Conservation (phyloP, 2,329 filamentous ascomycete genomes). For the Claviceps sp. region DNA sequence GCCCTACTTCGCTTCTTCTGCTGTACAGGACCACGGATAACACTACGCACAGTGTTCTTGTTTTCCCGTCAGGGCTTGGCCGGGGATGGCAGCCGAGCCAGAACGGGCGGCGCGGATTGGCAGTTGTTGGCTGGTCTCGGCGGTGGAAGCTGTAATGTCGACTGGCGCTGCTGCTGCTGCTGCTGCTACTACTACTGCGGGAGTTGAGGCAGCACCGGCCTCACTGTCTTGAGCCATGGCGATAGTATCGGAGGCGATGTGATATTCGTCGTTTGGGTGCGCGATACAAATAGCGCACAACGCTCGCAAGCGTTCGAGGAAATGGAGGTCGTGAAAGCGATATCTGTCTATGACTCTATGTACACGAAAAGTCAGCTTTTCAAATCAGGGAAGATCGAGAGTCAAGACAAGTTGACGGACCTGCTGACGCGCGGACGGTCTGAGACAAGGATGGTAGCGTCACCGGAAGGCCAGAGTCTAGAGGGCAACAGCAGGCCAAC, state of each 20-base stretch:
- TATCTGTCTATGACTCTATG: background rate
- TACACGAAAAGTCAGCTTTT: background rate
- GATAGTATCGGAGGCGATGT: background rate
- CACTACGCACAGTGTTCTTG: conserved; percentile 78
- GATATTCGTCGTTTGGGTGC: background rate
- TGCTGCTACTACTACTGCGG: background rate
- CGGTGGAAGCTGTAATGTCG: conserved; percentile 4
- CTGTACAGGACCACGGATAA: background rate
- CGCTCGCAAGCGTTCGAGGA: background rate
- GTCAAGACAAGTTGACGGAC: background rate
- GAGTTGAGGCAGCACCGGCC: background rate
- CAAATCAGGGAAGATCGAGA: background rate
- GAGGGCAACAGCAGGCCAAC: too few species aligned
- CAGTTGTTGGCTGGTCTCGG: conserved; percentile 11
- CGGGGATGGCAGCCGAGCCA: conserved; percentile 23
- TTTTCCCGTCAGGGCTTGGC: conserved; percentile 66
- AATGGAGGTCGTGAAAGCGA: background rate
- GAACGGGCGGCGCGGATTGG: conserved; percentile 18
- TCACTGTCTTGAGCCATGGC: conserved; percentile 4
- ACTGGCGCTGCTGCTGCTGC: background rate
- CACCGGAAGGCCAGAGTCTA: too few species aligned
- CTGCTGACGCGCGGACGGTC: too few species aligned
- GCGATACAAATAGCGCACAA: too few species aligned
- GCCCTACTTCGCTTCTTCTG: background rate
- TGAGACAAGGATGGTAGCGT: too few species aligned